Evolutionary conservation across 495 filamentous ascomycete species (phyloP), one percentile per base, ranked within the genome.

Genomic region (Aspergillus nidulans): DNA sequence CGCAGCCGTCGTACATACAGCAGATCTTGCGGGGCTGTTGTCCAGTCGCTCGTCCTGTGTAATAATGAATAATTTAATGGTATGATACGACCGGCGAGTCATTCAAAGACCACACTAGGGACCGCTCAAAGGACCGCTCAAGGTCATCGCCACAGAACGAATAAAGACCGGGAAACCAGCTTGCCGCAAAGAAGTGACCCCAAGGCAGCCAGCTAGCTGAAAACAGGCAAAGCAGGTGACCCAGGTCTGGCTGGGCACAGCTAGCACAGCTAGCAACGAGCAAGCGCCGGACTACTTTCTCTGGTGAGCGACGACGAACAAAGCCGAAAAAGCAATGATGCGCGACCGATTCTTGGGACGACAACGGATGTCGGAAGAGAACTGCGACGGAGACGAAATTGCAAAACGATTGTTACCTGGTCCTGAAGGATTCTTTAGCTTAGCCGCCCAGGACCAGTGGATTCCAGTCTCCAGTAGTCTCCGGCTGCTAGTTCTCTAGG

Each of bases 1-100:
- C 62, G 62, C 58, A 59, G 58, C 62, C 62, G 62, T 61, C 62
- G 61, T 59, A 64, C 62, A 61, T 64, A 57, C 61, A 63, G 58
- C 44, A 58, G 58, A 58, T 60, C 61, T 56, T 60, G 57, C 61
- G 57, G 58, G 57, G 55, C 58, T 51, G 23, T 50, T 38, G 26
- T 40, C n/a, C n/a, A n/a, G n/a, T n/a, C n/a, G n/a, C n/a, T n/a
- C n/a, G n/a, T n/a, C n/a, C n/a, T n/a, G n/a, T n/a, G n/a, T n/a
- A n/a, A n/a, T n/a, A n/a, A n/a, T n/a, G n/a, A n/a, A n/a, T n/a
- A n/a, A n/a, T n/a, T n/a, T n/a, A n/a, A n/a, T n/a, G n/a, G 15
- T 34, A 34, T 34, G 10, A 34, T 12, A 6, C 3, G 10, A 34
- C 4, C 9, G 9, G 30, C 30, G 30, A 34, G 30, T 34, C 30